Conservation (phyloP, 2,329 filamentous ascomycete genomes). For the Scolecobasidium constrictum region DNA sequence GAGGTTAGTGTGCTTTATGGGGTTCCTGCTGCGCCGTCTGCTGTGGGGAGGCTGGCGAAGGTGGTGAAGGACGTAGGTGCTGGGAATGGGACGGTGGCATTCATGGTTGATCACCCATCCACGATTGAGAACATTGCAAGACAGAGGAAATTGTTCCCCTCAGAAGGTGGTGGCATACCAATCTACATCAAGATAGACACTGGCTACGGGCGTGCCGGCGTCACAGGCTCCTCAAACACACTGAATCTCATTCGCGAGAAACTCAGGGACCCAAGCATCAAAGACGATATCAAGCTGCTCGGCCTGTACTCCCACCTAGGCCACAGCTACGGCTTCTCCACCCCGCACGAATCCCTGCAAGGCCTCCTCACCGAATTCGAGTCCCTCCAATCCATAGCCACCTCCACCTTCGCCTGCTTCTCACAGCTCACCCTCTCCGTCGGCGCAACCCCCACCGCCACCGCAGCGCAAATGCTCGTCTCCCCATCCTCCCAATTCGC, state of each 20-base stretch:
- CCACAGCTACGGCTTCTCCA: constrained; percentile 52
- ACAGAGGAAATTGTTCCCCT: background rate
- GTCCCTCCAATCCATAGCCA: constrained; percentile 32
- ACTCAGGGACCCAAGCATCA: constrained; percentile 29
- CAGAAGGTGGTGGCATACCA: background rate
- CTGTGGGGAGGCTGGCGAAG: constrained; percentile 46
- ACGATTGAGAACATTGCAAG: constrained; percentile 1
- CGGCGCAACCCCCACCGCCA: constrained; percentile 60
- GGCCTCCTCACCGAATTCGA: constrained; percentile 47
- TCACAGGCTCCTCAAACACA: constrained; percentile 38
- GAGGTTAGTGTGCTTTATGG: constrained; percentile 54
- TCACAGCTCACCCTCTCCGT: constrained; percentile 49
- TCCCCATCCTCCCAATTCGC: background rate
- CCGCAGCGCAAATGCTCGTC: constrained; percentile 8
- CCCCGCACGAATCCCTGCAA: constrained; percentile 46
- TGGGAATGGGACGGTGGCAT: background rate
- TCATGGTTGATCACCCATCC: constrained; percentile 3
- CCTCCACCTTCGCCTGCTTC: constrained; percentile 13
- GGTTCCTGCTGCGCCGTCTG: constrained; percentile 54
- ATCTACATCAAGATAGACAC: constrained; percentile 66
- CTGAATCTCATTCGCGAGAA: constrained; percentile 39
- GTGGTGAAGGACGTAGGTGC: constrained; percentile 29
- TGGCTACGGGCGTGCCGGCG: constrained; percentile 59
- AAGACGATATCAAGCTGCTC: constrained; percentile 33
- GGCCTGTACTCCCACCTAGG: constrained; percentile 68